A percentile compares a stretch with the other conserved stretches of the same genome.
Conservation (phyloP, 1,139 yeast species). For the Kazachstania sp. region DNA sequence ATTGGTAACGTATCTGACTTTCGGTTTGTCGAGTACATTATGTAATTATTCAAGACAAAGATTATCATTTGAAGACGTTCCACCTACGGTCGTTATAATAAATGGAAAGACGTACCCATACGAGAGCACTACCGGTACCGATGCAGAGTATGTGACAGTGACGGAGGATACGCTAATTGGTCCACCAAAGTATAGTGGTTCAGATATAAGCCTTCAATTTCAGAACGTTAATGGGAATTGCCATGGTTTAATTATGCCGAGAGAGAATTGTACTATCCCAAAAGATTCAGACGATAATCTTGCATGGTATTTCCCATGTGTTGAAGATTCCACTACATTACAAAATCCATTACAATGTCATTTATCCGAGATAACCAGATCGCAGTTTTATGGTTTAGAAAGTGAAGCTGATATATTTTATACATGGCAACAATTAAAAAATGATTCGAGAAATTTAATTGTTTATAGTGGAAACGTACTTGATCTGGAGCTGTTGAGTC, state of each 20-base stretch:
- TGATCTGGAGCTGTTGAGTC: conserved; percentile 65
- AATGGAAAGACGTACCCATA: conserved; percentile 64
- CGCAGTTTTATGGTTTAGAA: conserved; percentile 53
- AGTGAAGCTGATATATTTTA: conserved; percentile 71
- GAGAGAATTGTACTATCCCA: conserved; percentile 60
- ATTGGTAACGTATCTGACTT: conserved; percentile 75
- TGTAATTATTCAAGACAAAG: conserved; percentile 50
- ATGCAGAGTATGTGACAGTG: conserved; percentile 27
- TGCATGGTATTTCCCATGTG: conserved; percentile 97
- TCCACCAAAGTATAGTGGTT: conserved; percentile 82
- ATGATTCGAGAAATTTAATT: conserved; percentile 65
- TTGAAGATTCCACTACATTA: conserved; percentile 54
- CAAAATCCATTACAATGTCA: conserved; percentile 87
- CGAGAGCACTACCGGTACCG: background rate
- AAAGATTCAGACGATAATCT: conserved; percentile 50
- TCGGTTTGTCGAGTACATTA: conserved; percentile 84
- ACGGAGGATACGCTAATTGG: conserved; percentile 64
- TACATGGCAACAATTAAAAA: conserved; percentile 79
- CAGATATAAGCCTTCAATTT: conserved; percentile 79
- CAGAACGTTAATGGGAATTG: conserved; percentile 96
- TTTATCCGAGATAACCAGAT: conserved; percentile 61
- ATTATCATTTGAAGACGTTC: conserved; percentile 50
- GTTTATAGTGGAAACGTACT: conserved; percentile 85
- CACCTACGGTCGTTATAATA: conserved; percentile 55
- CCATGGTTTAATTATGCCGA: conserved; percentile 69